Evolutionary conservation across 179 eudicot species (phyloP), one percentile per base, ranked within the genome.

Genomic region (Nepenthes alata): DNA sequence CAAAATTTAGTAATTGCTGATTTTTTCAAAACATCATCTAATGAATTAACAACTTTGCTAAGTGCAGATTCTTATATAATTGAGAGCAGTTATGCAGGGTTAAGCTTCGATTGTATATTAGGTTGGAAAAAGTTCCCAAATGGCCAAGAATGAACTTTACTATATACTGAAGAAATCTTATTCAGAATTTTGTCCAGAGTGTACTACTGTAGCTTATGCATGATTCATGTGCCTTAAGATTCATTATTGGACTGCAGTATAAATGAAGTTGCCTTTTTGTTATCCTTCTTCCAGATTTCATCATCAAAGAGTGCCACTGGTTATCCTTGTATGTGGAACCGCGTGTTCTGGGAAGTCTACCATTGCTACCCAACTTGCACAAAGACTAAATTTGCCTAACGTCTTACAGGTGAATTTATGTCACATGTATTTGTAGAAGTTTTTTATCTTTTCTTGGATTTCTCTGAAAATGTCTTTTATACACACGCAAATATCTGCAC

Each of bases 321-420:
- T 93, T 36, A 85, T 93, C 75, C 98, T 93, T 80, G 98, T 93
- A 7, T 89, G 97, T 74, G 98, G 98, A 66, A 89, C 98, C 62
- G 98, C 93, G n/a, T 89, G 95, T 74, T 86, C 90, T 61, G 98
- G 97, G 62, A 93, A 93, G 77, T 93, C 97, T 56, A 89, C 98
- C 41, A 87, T 93, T 70, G 97, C 98, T 66, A 93, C 97, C 67
- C 98, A 93, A 74, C 98, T 93, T 71, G 98, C 98, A 14, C 97
- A 93, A 70, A 86, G 98, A 76, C 80, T 93, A 57, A 93, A 93
- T 75, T 69, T 93, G 79, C 97, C 98, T 47, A 93, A 93, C 72
- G 97, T 89, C 59, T 79, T 93, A 74, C 91, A 89, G 96, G 96
- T 86, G 59, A 72, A 55, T 47, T 60, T 49, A 37, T 47, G 14